Percentiles rank a stretch among this genome's conserved stretches.
Evolutionary conservation across 1,284 basidiomycete species (phyloP).

Genomic region (Sporisorium iseilematis-ciliati): DNA sequence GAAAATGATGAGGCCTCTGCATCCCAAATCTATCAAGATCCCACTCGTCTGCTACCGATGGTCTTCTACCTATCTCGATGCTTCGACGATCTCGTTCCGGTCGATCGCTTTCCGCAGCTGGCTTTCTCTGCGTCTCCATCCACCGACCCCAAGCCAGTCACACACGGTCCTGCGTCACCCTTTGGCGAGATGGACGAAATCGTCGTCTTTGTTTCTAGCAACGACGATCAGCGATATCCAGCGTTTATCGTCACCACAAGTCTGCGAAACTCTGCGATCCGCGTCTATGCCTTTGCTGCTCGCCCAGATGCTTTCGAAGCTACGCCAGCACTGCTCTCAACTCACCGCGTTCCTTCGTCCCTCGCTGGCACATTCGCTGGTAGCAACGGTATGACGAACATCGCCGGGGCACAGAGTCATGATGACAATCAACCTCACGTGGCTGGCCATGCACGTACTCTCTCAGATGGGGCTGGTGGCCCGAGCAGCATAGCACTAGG

Average conservation of each 20-base stretch:
- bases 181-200: conserved; percentile 53
- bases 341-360: conserved; percentile 17
- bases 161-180: conserved; percentile 43
- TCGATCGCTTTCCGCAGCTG: conserved; percentile 47
- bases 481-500: conserved; percentile 21
- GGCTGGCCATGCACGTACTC: conserved; percentile 5
- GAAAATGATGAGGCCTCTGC: conserved; percentile 25
- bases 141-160: conserved; percentile 22
- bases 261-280: conserved; percentile 26
- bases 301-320: conserved; percentile 35
- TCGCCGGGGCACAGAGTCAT: neutral
- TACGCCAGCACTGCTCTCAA: conserved; percentile 35
- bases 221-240: conserved; percentile 2
- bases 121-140: conserved; percentile 12
- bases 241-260: conserved; percentile 49
- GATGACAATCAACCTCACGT: conserved; percentile 9
- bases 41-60: conserved; percentile 39
- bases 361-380: conserved; percentile 11
- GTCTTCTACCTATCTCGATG: conserved; percentile 60
- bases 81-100: conserved; percentile 57
- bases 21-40: conserved; percentile 20
- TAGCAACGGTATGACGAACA: neutral
- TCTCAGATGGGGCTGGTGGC: conserved; percentile 18
- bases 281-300: conserved; percentile 50
- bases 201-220: conserved; percentile 41